phyloP scores from a whole-genome alignment of 2,329 filamentous ascomycete genomes.

The Trichoderma atrobrunneum region DNA sequence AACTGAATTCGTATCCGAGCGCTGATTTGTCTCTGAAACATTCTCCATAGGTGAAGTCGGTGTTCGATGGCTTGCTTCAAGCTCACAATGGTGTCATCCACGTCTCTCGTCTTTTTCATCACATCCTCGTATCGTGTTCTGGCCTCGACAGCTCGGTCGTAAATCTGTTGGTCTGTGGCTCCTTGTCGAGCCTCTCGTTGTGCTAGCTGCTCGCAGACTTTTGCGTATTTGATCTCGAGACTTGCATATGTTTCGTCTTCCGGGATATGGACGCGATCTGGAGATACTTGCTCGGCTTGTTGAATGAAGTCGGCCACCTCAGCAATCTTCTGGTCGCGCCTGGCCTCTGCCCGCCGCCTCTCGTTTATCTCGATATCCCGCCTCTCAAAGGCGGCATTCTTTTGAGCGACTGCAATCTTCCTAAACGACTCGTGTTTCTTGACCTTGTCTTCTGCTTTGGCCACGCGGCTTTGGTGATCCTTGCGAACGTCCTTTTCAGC shows the following conservation, averaged over 20 bases:
- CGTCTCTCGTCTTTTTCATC: conserved; percentile 40
- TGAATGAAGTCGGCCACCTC: conserved; percentile 52
- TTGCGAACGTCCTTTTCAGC: conserved; percentile 35
- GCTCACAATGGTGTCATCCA: conserved; percentile 40
- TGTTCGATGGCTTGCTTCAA: conserved; percentile 61
- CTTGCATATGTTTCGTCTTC: conserved; percentile 61
- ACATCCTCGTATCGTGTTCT: conserved; percentile 44
- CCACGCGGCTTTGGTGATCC: conserved; percentile 46
- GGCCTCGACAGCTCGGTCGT: conserved; percentile 44
- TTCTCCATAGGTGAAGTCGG: conserved; percentile 72
- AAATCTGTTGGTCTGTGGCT: conserved; percentile 63
- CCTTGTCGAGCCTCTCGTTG: conserved; percentile 58
- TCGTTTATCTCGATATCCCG: conserved; percentile 49
- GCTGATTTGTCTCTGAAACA: conserved; percentile 82
- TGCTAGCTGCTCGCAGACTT: conserved; percentile 57
- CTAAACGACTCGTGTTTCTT: conserved; percentile 48
- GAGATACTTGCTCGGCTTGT: conserved; percentile 53
- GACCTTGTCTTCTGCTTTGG: conserved; percentile 55
- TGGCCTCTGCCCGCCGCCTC: conserved; percentile 44
- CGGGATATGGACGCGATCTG: conserved; percentile 58
- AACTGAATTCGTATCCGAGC: conserved; percentile 84
- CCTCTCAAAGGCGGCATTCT: conserved; percentile 57
- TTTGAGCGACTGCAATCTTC: conserved; percentile 54
- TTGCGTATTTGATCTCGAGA: conserved; percentile 53
- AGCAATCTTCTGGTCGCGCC: conserved; percentile 45